Evolutionary conservation across 2,329 filamentous ascomycete species (phyloP).

Genomic region (Aotearoamyces nothofagi): DNA sequence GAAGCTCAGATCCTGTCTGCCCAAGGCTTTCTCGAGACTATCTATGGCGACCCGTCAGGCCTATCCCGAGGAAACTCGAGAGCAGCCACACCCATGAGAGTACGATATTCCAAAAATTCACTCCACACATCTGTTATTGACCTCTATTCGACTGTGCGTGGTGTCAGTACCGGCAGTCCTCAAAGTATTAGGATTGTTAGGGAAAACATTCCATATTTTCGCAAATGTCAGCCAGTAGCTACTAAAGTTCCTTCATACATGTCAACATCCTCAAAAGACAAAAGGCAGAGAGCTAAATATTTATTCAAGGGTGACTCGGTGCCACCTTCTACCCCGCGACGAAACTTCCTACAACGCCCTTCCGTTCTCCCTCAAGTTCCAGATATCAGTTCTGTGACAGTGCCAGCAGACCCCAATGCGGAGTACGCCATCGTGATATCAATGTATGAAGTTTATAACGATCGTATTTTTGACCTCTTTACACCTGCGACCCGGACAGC

Average conservation of each 20-base stretch:
- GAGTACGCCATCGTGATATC: constrained; percentile 84
- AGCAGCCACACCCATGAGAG: constrained; percentile 54
- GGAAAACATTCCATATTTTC: constrained; percentile 8
- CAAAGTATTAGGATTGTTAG: constrained; percentile 13
- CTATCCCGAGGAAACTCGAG: constrained; percentile 45
- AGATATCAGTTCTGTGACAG: constrained; percentile 53
- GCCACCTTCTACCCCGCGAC: constrained; percentile 40
- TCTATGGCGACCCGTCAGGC: constrained; percentile 50
- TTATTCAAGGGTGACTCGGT: constrained; percentile 34
- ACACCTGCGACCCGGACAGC: constrained; percentile 44
- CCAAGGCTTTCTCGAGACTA: constrained; percentile 60
- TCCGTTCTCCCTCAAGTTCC: constrained; percentile 61
- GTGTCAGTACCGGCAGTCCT: constrained; percentile 13
- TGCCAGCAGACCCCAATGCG: constrained; percentile 50
- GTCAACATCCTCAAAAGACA: constrained; percentile 16
- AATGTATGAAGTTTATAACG: constrained; percentile 99
- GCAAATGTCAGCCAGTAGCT: not conserved
- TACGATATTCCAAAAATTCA: constrained; percentile 27
- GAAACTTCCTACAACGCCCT: constrained; percentile 48
- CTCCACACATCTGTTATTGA: constrained; percentile 5
- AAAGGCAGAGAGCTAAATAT: constrained; percentile 19
- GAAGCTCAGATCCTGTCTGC: constrained; percentile 68
- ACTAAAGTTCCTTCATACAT: constrained; percentile 15
- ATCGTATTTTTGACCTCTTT: constrained; percentile 89
- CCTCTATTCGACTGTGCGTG: constrained; percentile 6